Conservation (phyloP, 2,329 filamentous ascomycete genomes). For the Fusarium anthophilum region DNA sequence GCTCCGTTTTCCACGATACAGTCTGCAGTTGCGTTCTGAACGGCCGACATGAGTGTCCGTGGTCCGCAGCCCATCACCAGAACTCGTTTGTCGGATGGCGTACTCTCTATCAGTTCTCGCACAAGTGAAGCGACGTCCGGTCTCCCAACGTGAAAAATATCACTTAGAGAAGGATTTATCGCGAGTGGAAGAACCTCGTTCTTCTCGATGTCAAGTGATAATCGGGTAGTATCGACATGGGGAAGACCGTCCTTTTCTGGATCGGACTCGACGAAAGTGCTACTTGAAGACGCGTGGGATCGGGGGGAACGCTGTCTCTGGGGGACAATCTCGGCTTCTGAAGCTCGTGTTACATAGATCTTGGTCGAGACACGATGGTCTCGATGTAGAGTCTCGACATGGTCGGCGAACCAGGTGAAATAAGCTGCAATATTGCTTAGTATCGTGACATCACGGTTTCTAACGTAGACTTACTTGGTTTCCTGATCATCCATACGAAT, state of each 20-base stretch:
- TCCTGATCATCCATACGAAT: slow-evolving; percentile 54
- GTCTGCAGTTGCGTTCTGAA: slow-evolving; percentile 53
- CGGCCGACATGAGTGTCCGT: slow-evolving; percentile 51
- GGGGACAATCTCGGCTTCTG: slow-evolving; percentile 12
- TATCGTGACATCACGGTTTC: neutral
- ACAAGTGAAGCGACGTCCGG: slow-evolving; percentile 53
- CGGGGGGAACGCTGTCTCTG: slow-evolving; percentile 6
- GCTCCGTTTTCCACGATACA: slow-evolving; percentile 54
- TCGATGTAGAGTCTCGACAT: slow-evolving; percentile 46
- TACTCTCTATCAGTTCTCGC: slow-evolving; percentile 42
- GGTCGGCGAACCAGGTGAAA: slow-evolving; percentile 51
- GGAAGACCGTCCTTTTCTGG: slow-evolving; percentile 19
- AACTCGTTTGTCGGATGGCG: slow-evolving; percentile 46
- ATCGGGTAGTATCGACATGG: neutral
- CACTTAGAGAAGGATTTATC: neutral
- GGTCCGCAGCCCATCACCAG: slow-evolving; percentile 60
- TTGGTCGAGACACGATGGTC: slow-evolving; percentile 45
- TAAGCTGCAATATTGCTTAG: slow-evolving; percentile 41
- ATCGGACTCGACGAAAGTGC: slow-evolving; percentile 1
- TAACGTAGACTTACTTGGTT: slow-evolving; percentile 44
- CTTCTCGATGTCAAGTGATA: slow-evolving; percentile 27
- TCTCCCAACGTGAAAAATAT: slow-evolving; percentile 45
- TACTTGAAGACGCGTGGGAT: slow-evolving; percentile 18
- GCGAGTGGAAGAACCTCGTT: slow-evolving; percentile 14
- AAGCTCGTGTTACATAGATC: slow-evolving; percentile 49